Evolutionary conservation across 1,284 basidiomycete genomes (phyloP), one percentile per base, ranked within the genome.

Genomic region (Cutaneotrichosporon cutaneum): DNA sequence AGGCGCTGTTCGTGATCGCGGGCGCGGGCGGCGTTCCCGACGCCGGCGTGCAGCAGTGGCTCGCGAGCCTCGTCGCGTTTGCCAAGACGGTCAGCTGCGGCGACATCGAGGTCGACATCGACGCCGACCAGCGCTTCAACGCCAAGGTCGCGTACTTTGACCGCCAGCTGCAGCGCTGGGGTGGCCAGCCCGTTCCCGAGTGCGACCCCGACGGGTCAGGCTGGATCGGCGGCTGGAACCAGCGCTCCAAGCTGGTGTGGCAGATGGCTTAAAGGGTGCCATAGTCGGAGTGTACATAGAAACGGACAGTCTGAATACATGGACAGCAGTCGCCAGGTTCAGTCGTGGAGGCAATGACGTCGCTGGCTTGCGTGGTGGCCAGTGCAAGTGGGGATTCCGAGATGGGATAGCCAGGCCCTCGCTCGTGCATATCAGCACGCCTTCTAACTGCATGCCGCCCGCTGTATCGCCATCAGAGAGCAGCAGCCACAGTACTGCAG

Each of bases 181-280:
- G n/a, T 2, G 66, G 64, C 11, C 32, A 33, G n/a, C 21, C 22
- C 4, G 62, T 58, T 27, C 33, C 57, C 6, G 59, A 58, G 5
- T 45, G n/a, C 1, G 68, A 68, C 30, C 68, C 69, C 4, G 66
- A 73, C 50, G 69, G 70, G 1, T 56, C 48, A 10, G 64, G 55
- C 1, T 75, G 74, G 74, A 64, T 70, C 26, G 66, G 65, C 26
- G 74, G 70, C 0, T 75, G 72, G 71, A 69, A 68, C 48, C 61
- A 66, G 61, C 66, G 63, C 27, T 62, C 66, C 42, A 60, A 61
- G 51, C 54, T 74, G 22, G 42, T 67, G 14, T 75, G 72, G 72
- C 60, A 56, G 18, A 59, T 70, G 33, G 60, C 66, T 16, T 71
- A 55, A 42, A 58, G 45, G 5, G 26, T 27, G 47, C 42, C 16